These are phyloP conservation scores for Aspergillus olivimuriae DNA, from an alignment of 495 filamentous ascomycete genomes.

Conservation along the genomic window DNA sequence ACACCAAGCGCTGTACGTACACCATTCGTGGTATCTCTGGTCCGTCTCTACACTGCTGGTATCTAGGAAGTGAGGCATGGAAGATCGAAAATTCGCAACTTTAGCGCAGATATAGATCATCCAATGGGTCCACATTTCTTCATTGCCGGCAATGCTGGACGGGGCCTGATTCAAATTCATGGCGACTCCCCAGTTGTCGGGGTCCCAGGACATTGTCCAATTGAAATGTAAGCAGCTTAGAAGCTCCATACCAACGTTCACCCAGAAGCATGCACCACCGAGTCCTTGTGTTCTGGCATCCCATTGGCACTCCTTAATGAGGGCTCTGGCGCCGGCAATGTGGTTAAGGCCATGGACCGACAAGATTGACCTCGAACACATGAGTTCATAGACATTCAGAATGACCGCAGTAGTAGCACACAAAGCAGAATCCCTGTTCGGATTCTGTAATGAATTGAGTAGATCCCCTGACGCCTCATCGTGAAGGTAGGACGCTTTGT, in stretches of 20 bases:
- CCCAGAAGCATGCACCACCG: slow-evolving; percentile 89
- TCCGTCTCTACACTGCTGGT: slow-evolving; percentile 58
- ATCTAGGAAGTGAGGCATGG: slow-evolving; percentile 54
- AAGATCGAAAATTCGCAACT: slow-evolving; percentile 73
- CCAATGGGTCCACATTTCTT: slow-evolving; percentile 87
- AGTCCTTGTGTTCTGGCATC: slow-evolving; percentile 72
- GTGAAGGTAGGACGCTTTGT: slow-evolving; percentile 77
- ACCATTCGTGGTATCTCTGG: slow-evolving; percentile 69
- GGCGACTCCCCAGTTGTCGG: slow-evolving; percentile 86
- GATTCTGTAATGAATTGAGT: slow-evolving; percentile 67
- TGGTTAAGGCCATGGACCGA: slow-evolving; percentile 76
- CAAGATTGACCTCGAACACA: slow-evolving; percentile 56
- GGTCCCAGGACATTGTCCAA: slow-evolving; percentile 85
- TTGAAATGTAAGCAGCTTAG: slow-evolving; percentile 81
- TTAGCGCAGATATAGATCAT: slow-evolving; percentile 91
- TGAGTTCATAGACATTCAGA: slow-evolving; percentile 87
- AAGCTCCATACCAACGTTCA: slow-evolving; percentile 86
- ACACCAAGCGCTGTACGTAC: slow-evolving; percentile 62
- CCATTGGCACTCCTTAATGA: slow-evolving; percentile 92
- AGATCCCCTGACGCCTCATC: slow-evolving; percentile 72
- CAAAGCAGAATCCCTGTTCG: slow-evolving; percentile 72
- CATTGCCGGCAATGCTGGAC: slow-evolving; percentile 39
- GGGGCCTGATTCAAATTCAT: slow-evolving; percentile 60
- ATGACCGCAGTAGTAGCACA: slow-evolving; percentile 88
- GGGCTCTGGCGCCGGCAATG: slow-evolving; percentile 75